These are phyloP conservation scores for Escovopsis weberi DNA, from an alignment of 2,329 filamentous ascomycete species.

Conservation along the genomic window DNA sequence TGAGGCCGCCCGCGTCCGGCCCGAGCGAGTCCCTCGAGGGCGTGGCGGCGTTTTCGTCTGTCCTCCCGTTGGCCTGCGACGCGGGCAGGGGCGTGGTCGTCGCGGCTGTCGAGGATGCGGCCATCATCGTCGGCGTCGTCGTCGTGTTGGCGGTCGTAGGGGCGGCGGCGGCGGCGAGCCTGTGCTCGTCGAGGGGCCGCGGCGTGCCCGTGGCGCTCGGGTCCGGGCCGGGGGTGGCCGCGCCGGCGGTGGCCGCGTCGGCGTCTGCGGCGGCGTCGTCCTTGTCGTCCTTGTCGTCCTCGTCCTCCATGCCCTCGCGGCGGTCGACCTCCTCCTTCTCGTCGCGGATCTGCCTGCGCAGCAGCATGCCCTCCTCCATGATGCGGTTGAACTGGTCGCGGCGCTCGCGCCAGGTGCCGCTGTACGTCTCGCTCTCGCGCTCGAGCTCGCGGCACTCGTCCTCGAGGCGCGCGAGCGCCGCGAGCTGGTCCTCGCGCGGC, in stretches of 20 bases:
- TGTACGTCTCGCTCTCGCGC: constrained; percentile 69
- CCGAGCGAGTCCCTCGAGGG: constrained; percentile 17
- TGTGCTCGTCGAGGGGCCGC: constrained; percentile 27
- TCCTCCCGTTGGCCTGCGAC: too few species aligned
- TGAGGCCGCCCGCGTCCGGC: constrained; percentile 16
- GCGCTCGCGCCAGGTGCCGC: constrained; percentile 69
- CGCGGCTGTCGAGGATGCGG: not conserved
- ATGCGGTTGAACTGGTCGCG: constrained; percentile 77
- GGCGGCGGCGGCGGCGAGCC: constrained; percentile 12
- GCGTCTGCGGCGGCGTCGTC: too few species aligned
- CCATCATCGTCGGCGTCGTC: constrained; percentile 9
- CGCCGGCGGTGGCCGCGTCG: too few species aligned
- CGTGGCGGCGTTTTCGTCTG: constrained; percentile 9
- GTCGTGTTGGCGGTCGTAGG: constrained; percentile 12
- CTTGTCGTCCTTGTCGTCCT: constrained; percentile 30
- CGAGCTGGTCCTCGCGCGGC: constrained; percentile 69
- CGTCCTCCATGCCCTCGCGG: constrained; percentile 64
- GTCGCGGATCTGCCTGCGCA: constrained; percentile 75
- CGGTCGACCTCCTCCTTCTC: constrained; percentile 92
- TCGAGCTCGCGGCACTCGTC: constrained; percentile 81
- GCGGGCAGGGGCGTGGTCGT: too few species aligned
- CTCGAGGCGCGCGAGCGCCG: constrained; percentile 66
- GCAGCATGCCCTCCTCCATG: constrained; percentile 77
- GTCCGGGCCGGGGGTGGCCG: constrained; percentile 31
- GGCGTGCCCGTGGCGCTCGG: constrained; percentile 38